A percentile compares a stretch with the other conserved stretches of the same genome.
These are phyloP conservation scores for Diaporthe sp. DNA, from an alignment of 2,329 filamentous ascomycete species.

Conservation along the genomic window DNA sequence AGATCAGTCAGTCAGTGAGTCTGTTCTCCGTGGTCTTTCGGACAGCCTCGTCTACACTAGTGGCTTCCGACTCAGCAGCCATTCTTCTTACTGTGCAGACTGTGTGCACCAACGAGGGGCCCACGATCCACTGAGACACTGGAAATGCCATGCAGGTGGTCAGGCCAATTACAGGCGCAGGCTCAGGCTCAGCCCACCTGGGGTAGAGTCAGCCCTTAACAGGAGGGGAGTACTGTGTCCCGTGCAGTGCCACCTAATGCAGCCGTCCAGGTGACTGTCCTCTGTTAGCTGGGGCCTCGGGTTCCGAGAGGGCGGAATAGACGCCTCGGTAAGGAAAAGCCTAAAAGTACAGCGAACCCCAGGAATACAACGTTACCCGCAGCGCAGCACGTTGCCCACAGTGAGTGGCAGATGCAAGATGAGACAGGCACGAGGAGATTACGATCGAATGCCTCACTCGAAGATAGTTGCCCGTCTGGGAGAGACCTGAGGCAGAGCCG, in stretches of 20 bases:
- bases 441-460: conserved; percentile 20
- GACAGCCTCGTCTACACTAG: conserved; percentile 17
- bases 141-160: neutral
- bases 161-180: conserved; percentile 14
- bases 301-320: conserved; percentile 30
- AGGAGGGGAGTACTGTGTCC: neutral
- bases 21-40: neutral
- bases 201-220: conserved; percentile 10
- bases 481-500: conserved; percentile 6
- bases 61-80: conserved; percentile 14
- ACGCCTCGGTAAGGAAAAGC: conserved; percentile 28
- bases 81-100: conserved; percentile 4
- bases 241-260: too few species aligned
- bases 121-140: neutral
- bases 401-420: conserved; percentile 26
- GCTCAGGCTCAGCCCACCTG: conserved; percentile 17
- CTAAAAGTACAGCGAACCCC: conserved; percentile 32
- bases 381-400: neutral
- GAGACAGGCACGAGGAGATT: conserved; percentile 28
- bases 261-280: neutral
- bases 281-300: conserved; percentile 24
- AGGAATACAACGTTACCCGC: conserved; percentile 34
- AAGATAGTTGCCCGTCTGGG: conserved; percentile 21
- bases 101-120: neutral
- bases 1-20: neutral